Base-by-base conservation (phyloP, 768 basidiomycete species). In the Rhodotorula toruloides region DNA sequence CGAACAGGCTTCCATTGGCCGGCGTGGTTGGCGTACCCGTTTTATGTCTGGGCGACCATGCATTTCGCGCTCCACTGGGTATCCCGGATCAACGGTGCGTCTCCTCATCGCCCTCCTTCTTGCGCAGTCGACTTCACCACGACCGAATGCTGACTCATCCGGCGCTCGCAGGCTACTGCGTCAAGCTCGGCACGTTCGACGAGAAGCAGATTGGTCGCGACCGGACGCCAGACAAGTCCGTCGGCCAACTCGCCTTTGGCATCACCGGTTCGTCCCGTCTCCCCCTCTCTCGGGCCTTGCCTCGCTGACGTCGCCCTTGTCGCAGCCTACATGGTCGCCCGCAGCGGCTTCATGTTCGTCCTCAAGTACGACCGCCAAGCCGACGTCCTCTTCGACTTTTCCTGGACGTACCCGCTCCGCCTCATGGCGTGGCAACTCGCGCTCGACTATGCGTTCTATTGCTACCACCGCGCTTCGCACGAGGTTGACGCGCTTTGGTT, bases 391-490 rank as follows among this genome's bases (percentile, higher is more conserved):
- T 8, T 27, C 11, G 32, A 36, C 25, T 58, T 67, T 29, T n/a
- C 34, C 1, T 48, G 40, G 50, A 43, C 57, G 5, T 67, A 25
- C 46, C 66, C 66, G 16, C 31, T 67, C 13, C 56, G 57, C 2
- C 50, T 67, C 7, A 57, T 57, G 9, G 44, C 47, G 27, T 67
- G 66, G 66, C 25, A 62, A 22, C 31, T 67, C 49, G 29, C 55
- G 22, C 59, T 67, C 58, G 66, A 67, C 39, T 67, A 67, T 46
- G 58, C 63, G 52, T 67, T 67, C 50, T 67, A 67, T 53, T 46
- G 31, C 40, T 67, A 67, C 57, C 66, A 67, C 52, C 61, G 66
- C 31, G 42, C 61, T 1, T 47, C 48, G 21, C 65, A 67, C 57
- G 66, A 67, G 52, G 42, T 58, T 27, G 66, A 67, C 46, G 31